Base-by-base conservation (phyloP, 2,329 filamentous ascomycete genomes). In the Helminthosporium solani region DNA sequence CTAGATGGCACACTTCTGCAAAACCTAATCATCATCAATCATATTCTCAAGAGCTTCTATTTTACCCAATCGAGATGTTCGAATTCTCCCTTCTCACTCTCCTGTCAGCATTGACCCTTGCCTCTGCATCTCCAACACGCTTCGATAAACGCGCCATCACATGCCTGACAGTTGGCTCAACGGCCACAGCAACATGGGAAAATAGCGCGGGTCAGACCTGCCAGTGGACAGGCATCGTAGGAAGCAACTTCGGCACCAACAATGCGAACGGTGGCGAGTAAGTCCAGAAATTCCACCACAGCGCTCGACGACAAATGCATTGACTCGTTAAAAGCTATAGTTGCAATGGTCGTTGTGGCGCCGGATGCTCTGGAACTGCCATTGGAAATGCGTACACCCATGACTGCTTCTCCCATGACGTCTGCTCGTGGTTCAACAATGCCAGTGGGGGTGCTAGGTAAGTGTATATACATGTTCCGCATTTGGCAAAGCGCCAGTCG, bases 361-460 rank as follows among this genome's bases (percentile, higher is more conserved):
- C 70, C 8, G 75, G 74, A 0, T 78, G 76, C 39, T 66, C 58
- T 1, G 75, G 76, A 4, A 38, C 60, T 3, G 65, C 73, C 1
- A 1, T 78, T 7, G 76, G 76, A 2, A 76, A 77, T 27, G 73
- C 63, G 3, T 78, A 78, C 46, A 78, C 75, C 0, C 76, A 77
- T 49, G 73, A 78, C 40, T 78, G 76, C 54, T 78, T 75, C 52
- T 73, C 71, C 0, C 76, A 78, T 43, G 76, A 78, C 39, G 71
- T 78, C 11, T 79, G 76, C 57, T 77, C 74, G 3, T 78, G 74
- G 51, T 78, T 78, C 47, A 72, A 78, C 23, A 73, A 72, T 40
- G 74, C 76, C 1, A 72, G 63, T n/a, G 73, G 74, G 7, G 76
- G 76, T 2, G 62, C 73, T 0, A 74, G 69, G 76, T 76, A 56